Evolutionary conservation across 805 yeast species (phyloP).

Genomic region (Candida golubevii): DNA sequence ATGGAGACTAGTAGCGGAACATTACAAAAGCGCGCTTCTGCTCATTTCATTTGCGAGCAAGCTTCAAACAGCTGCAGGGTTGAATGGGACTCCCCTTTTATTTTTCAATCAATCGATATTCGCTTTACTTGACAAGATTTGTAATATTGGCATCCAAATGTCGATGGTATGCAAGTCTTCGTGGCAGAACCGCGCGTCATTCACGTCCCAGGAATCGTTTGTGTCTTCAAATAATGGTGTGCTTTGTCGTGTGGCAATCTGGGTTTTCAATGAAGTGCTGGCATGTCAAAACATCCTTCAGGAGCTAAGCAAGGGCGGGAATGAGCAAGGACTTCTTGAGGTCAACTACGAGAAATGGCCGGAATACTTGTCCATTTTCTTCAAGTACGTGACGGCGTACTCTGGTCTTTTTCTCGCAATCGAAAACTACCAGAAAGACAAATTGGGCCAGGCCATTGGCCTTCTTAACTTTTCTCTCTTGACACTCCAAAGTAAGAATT

Average conservation of each 20-base stretch:
- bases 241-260: conserved; percentile 43
- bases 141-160: conserved; percentile 34
- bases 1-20: conserved; percentile 35
- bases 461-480: conserved; percentile 35
- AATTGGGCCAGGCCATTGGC: conserved; percentile 46
- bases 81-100: background rate
- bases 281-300: conserved; percentile 20
- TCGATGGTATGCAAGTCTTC: conserved; percentile 36
- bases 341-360: conserved; percentile 21
- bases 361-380: conserved; percentile 27
- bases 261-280: conserved; percentile 31
- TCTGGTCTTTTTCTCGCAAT: conserved; percentile 43
- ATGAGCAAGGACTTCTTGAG: conserved; percentile 5
- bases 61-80: conserved; percentile 1
- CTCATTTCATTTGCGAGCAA: conserved; percentile 23
- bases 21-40: conserved; percentile 31
- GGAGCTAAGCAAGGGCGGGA: conserved; percentile 8
- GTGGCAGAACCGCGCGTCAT: conserved; percentile 29
- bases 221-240: conserved; percentile 33
- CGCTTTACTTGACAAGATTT: conserved; percentile 18
- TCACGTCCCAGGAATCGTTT: conserved; percentile 4
- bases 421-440: conserved; percentile 42
- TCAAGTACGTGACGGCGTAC: conserved; percentile 38
- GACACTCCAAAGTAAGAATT: conserved; percentile 31
- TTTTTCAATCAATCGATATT: conserved; percentile 6